Base-by-base conservation (phyloP, 23 red algal genomes). In the Cyanidiococcus yangmingshanensis region DNA sequence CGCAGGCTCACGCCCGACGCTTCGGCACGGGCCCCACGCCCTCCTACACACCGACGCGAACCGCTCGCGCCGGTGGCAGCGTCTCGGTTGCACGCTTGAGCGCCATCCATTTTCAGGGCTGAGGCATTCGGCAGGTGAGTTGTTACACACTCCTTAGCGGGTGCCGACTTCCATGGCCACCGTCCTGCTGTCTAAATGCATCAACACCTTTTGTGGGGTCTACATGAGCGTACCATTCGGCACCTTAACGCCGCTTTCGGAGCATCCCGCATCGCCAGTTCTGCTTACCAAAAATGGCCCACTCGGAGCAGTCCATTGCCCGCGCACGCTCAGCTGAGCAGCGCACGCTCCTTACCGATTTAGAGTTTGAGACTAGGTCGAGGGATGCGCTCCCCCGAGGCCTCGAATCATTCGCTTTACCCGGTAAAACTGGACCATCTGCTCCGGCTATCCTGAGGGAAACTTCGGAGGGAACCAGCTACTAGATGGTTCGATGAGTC, bases 31-130 rank as follows among this genome's bases (percentile, higher is more conserved):
- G 76, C 90, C 50, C 84, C 77, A 79, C 84, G 79, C 84, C 84
- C 90, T 82, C 90, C 84, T 87, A 87, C 79, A 82, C 87, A 78
- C 77, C 75, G 82, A 26, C 39, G 68, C 78, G 37, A 59, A 37
- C 34, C 57, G 77, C 67, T 81, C 27, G 31, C 81, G 77, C 33
- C 76, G 75, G 82, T 84, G 80, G 90, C 85, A 68, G 79, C 79
- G 90, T 77, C 68, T 87, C 79, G 90, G 90, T 86, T 63, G 57
- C 82, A 45, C 79, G 84, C 85, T 94, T 83, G 40, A 94, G 90
- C 90, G 84, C 84, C 90, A 94, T 94, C 90, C 90, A 88, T 87
- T 94, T 87, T 94, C 90, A 94, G 90, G 84, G 90, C 90, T 87
- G 84, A 83, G 71, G 82, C 90, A 94, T 94, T 94, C 84, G 90